Evolutionary conservation across 1,139 yeast genomes (phyloP).

Genomic region (Lodderomyces parapsilosis): DNA sequence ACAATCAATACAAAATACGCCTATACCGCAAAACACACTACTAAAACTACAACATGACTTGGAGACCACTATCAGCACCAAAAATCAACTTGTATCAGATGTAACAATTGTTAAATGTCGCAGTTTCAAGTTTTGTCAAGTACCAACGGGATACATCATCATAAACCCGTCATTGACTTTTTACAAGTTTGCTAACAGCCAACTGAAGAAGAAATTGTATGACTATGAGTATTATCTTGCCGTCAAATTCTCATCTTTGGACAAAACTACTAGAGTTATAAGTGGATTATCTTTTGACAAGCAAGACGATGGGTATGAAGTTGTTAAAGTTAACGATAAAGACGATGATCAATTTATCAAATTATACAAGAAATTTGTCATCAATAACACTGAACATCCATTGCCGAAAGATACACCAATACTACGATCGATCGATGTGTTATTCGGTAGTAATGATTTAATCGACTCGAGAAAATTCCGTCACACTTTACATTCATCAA

Average conservation of each 20-base stretch:
- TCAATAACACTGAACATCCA: constrained; percentile 9
- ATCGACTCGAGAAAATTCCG: constrained; percentile 18
- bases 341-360: constrained; percentile 4
- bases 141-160: constrained; percentile 12
- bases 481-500: constrained; percentile 11
- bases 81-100: constrained; percentile 11
- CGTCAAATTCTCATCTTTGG: constrained; percentile 13
- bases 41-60: constrained; percentile 5
- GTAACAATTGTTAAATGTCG: constrained; percentile 12
- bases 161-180: constrained; percentile 14
- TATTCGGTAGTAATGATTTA: constrained; percentile 25
- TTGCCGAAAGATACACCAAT: constrained; percentile 14
- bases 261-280: constrained; percentile 15
- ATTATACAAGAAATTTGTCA: constrained; percentile 11
- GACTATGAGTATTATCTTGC: constrained; percentile 16
- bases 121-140: constrained; percentile 7
- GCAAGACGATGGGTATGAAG: constrained; percentile 10
- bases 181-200: constrained; percentile 1
- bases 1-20: constrained; percentile 1
- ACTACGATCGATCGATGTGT: constrained; percentile 25
- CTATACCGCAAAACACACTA: constrained; percentile 3
- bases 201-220: constrained; percentile 5
- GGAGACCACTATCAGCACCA: background rate
- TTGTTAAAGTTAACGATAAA: constrained; percentile 5
- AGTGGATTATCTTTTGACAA: constrained; percentile 16